phyloP scores from a whole-genome alignment of 108 stramenopile genomes.

The Conticribra weissflogii region DNA sequence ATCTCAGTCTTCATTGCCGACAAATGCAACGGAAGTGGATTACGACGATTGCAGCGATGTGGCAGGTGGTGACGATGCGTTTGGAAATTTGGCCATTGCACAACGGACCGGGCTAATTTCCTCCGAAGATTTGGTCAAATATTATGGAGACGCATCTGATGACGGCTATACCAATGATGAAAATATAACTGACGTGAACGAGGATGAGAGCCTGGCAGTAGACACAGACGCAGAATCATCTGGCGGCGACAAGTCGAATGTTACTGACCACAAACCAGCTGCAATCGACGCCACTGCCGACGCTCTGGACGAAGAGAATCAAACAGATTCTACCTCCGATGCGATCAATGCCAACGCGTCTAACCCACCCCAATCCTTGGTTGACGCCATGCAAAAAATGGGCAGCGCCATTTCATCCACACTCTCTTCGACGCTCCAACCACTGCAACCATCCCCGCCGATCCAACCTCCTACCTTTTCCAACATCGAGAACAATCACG shows the following conservation, averaged over 20 bases:
- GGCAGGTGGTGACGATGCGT: not conserved
- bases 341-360: not conserved
- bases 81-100: not conserved
- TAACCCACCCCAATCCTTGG: not conserved
- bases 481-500: constrained; percentile 6
- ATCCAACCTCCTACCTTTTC: not conserved
- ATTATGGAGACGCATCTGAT: not conserved
- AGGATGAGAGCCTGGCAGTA: not conserved
- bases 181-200: not conserved
- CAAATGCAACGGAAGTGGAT: not conserved
- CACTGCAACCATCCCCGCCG: constrained; percentile 11
- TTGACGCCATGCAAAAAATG: not conserved
- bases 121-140: not conserved
- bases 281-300: not conserved
- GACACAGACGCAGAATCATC: not conserved
- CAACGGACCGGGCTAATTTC: not conserved
- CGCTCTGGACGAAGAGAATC: not conserved
- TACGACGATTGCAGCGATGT: not conserved
- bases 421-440: not conserved
- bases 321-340: not conserved
- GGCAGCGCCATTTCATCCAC: not conserved
- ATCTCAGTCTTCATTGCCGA: not conserved
- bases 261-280: not conserved
- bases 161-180: not conserved
- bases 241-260: not conserved